Conservation (phyloP, 192 early-diverging fungal genomes). For the Backusella circina region DNA sequence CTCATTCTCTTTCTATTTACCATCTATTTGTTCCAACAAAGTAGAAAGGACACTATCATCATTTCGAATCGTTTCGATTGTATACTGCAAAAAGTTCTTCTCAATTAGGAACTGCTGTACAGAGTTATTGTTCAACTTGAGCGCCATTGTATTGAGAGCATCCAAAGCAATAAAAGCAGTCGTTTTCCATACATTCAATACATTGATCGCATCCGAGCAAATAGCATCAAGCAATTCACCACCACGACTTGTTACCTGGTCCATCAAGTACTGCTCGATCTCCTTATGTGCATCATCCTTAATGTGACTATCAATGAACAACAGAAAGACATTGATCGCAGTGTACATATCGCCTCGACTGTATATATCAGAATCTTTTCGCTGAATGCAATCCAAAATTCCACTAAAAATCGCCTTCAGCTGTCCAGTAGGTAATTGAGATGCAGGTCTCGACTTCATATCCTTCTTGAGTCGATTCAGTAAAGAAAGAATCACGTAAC, state of each 20-base stretch:
- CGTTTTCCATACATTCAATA: slow-evolving; percentile 78
- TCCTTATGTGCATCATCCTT: background rate
- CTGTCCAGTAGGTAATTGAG: background rate
- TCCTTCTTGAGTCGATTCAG: slow-evolving; percentile 51
- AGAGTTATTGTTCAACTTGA: background rate
- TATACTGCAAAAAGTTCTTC: background rate
- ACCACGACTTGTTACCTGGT: slow-evolving; percentile 49
- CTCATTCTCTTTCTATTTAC: background rate
- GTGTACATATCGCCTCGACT: slow-evolving; percentile 78
- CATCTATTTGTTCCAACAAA: background rate
- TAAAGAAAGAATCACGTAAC: slow-evolving; percentile 52
- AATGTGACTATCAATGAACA: slow-evolving; percentile 40
- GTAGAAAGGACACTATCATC: background rate
- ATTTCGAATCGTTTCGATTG: background rate
- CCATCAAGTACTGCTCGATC: slow-evolving; percentile 43
- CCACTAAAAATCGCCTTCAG: background rate
- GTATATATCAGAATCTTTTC: background rate
- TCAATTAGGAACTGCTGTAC: slow-evolving; percentile 2
- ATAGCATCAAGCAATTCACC: slow-evolving; percentile 62
- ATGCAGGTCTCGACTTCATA: slow-evolving; percentile 27
- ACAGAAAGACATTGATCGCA: slow-evolving; percentile 63
- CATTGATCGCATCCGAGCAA: slow-evolving; percentile 79
- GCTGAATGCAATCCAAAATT: slow-evolving; percentile 3
- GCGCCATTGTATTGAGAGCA: slow-evolving; percentile 41
- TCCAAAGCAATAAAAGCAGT: slow-evolving; percentile 79